phyloP scores from a whole-genome alignment of 1,284 basidiomycete species.

The Coniferiporia sulphurascens region DNA sequence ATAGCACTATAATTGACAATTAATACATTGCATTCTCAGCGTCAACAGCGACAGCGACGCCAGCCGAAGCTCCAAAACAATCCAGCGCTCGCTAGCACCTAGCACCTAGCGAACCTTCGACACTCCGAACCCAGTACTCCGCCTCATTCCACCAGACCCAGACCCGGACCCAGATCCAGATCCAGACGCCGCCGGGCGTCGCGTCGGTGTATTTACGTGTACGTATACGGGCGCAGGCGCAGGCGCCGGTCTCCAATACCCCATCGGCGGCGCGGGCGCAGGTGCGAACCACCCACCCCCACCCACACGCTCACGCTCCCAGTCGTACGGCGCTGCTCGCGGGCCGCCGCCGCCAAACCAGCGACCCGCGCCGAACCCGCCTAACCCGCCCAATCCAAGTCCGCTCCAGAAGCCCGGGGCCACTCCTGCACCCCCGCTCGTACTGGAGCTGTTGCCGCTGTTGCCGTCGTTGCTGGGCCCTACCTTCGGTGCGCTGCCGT shows the following conservation, averaged over 20 bases:
- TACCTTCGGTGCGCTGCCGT: neutral
- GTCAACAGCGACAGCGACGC: too few species aligned
- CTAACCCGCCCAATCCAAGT: constrained; percentile 10
- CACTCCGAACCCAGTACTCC: constrained; percentile 16
- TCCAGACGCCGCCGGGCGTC: neutral
- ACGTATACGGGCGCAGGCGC: too few species aligned
- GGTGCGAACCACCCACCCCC: neutral
- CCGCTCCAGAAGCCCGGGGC: constrained; percentile 16
- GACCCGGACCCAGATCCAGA: constrained; percentile 10
- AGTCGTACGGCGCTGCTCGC: constrained; percentile 12
- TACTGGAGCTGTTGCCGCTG: neutral
- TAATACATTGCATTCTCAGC: too few species aligned
- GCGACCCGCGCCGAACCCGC: constrained; percentile 9
- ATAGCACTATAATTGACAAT: too few species aligned
- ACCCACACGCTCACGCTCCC: constrained; percentile 10
- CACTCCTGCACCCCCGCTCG: too few species aligned
- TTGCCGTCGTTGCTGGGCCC: neutral
- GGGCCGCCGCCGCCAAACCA: neutral
- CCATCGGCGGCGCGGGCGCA: neutral
- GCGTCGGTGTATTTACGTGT: too few species aligned
- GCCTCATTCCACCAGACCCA: neutral
- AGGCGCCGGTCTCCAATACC: neutral
- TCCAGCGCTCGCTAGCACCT: too few species aligned
- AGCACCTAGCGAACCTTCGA: constrained; percentile 13
- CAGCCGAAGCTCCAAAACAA: too few species aligned